Evolutionary conservation across 805 yeast genomes (phyloP), one percentile per base, ranked within the genome.

Genomic region (Candida nemodendra): DNA sequence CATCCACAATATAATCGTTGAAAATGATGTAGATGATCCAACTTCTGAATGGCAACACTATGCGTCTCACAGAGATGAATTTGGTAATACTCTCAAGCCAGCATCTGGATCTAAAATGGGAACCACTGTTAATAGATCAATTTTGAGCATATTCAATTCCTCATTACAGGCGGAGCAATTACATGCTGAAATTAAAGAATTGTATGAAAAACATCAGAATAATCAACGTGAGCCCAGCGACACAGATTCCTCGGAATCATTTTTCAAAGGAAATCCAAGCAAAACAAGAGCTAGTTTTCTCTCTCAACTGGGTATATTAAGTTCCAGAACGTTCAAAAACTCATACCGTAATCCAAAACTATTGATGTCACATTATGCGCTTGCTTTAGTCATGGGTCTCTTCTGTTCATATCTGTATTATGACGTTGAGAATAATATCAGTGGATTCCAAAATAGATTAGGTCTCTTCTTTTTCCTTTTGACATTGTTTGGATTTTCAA

Each of bases 371-470:
- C 95, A 93, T 54, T 91, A 91, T 55, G 66, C 83, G 2, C 68
- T 91, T 42, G 82, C 96, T 0, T 62, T 86, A 7, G 59, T 81
- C 12, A 77, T 91, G 61, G 96, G 95, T 1, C 55, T 80, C 4
- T 84, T 91, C 62, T 81, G 96, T 62, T 96, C 98, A 0, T 76
- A 76, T 34, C 68, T 93, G 27, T 93, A 93, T 61, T 91, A 81
- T 64, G 72, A 88, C 54, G 80, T 91, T 18, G 69, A 80, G 28
- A 84, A 88, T 56, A 96, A 91, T 59, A 91, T 93, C 38, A 81
- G 95, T 53, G 99, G 99, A 0, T 93, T 93, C 69, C 99, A 93
- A 61, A 93, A 93, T 62, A 74, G 99, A 51, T 71, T 93, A 47
- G 99, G 99, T 0, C 68, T 93, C 42, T 93, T 93, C 63, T 91